Conservation (phyloP, 768 basidiomycete species). For the Pulveroboletus ravenelii region DNA sequence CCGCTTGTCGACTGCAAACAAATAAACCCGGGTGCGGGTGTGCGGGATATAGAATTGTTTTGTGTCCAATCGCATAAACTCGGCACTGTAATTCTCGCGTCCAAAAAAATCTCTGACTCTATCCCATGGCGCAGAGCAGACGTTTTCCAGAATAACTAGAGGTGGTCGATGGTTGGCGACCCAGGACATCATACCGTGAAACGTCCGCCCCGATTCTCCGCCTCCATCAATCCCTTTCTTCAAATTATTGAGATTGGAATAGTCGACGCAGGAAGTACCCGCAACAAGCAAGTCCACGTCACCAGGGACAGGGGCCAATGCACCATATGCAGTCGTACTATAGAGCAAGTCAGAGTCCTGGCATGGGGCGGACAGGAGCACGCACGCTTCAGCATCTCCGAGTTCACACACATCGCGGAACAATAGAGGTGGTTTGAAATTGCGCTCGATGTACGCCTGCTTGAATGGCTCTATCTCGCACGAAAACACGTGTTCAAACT, state of each 20-base stretch:
- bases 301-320: slow-evolving; percentile 79
- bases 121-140: slow-evolving; percentile 86
- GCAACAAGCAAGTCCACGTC: slow-evolving; percentile 89
- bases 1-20: slow-evolving; percentile 70
- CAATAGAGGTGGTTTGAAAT: slow-evolving; percentile 87
- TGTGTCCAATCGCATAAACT: slow-evolving; percentile 67
- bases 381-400: slow-evolving; percentile 72
- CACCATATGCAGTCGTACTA: slow-evolving; percentile 91
- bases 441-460: slow-evolving; percentile 95
- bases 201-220: slow-evolving; percentile 92
- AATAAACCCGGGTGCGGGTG: slow-evolving; percentile 86
- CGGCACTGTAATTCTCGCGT: slow-evolving; percentile 70
- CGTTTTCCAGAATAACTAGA: slow-evolving; percentile 93
- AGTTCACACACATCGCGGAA: slow-evolving; percentile 95
- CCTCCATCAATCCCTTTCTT: slow-evolving; percentile 86
- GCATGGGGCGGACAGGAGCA: slow-evolving; percentile 1
- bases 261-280: slow-evolving; percentile 95
- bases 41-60: slow-evolving; percentile 94
- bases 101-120: slow-evolving; percentile 73
- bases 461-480: slow-evolving; percentile 98
- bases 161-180: slow-evolving; percentile 82
- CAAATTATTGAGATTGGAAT: slow-evolving; percentile 91
- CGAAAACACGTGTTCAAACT: slow-evolving; percentile 90
- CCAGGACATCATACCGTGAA: slow-evolving; percentile 94
- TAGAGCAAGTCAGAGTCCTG: slow-evolving; percentile 2